Base-by-base conservation (phyloP, 2,329 filamentous ascomycete species). In the Dactylellina cionopaga region DNA sequence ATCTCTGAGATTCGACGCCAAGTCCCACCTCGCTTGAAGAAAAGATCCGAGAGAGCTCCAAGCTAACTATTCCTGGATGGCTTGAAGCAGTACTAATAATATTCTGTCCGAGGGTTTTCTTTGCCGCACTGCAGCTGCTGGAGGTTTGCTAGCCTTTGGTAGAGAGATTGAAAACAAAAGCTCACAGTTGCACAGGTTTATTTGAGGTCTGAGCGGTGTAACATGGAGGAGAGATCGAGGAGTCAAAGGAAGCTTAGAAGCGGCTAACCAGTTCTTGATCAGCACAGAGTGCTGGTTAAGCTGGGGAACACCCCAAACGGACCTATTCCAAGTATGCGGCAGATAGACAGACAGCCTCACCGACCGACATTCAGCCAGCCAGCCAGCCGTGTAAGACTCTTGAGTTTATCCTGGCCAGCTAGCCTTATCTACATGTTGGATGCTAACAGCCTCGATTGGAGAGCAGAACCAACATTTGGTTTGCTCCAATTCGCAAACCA, bases 11-110 rank as follows among this genome's bases (percentile, higher is more conserved):
- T 54, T 37, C 19, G 24, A 54, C 35, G 51, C 51, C 35, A 55
- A 55, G 55, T 43, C 17, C 33, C 33, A 56, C 52, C 22, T 56
- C 52, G 54, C 39, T 59, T 46, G 54, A 15, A 33, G 24, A n/a
- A n/a, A n/a, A 33, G 47, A 33, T 33, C 27, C 25, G 46, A 19
- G 44, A 31, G 46, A 58, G 54, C 39, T 41, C 24, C 39, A 31
- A 29, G 43, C 22, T 5, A 5, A 24, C 41, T 44, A 9, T 47
- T 25, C 15, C 29, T 35, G 31, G 17, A 51, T 24, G 49, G 49
- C 10, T 51, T 11, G 46, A 13, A n/a, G 9, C 19, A 47, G 44
- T 13, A 47, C 11, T 7, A 24, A 27, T 47, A 27, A 25, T 47
- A 47, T 47, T 47, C 29, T 27, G 44, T 3, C 22, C 22, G 10